Evolutionary conservation across 1,139 yeast genomes (phyloP).

Genomic region (Protomyces macrosporus): DNA sequence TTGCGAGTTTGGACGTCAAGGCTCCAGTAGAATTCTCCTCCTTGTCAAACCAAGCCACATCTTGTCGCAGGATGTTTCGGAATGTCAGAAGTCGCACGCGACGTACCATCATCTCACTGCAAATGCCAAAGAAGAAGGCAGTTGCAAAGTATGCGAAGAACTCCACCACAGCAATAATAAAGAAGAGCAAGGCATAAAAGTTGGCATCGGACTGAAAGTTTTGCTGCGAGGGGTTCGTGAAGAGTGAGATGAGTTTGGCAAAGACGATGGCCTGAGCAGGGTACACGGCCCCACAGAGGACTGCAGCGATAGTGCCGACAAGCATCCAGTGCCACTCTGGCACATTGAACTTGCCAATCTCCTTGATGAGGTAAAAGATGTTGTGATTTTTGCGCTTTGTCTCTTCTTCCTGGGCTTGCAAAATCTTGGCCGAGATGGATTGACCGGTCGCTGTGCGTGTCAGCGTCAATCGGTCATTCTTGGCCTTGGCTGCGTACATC

Average conservation of each 20-base stretch:
- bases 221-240: constrained; percentile 37
- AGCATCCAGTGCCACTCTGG: constrained; percentile 33
- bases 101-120: constrained; percentile 46
- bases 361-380: constrained; percentile 24
- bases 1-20: constrained; percentile 49
- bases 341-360: constrained; percentile 30
- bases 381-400: constrained; percentile 12
- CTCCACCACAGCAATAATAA: constrained; percentile 42
- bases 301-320: constrained; percentile 38
- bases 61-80: constrained; percentile 51
- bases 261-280: constrained; percentile 43
- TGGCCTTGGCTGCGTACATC: constrained; percentile 1
- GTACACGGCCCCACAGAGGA: constrained; percentile 42
- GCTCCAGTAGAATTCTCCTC: constrained; percentile 56
- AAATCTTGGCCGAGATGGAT: constrained; percentile 28
- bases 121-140: constrained; percentile 36
- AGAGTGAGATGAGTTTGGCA: constrained; percentile 40
- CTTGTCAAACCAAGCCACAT: constrained; percentile 49
- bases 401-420: constrained; percentile 22
- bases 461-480: constrained; percentile 8
- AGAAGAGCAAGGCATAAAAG: constrained; percentile 41
- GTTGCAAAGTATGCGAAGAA: constrained; percentile 37
- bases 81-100: constrained; percentile 48
- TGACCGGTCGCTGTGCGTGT: constrained; percentile 13
- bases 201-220: constrained; percentile 41